These are phyloP conservation scores for Durio zibethinus DNA, from an alignment of 345 rosid species.

Conservation along the genomic window DNA sequence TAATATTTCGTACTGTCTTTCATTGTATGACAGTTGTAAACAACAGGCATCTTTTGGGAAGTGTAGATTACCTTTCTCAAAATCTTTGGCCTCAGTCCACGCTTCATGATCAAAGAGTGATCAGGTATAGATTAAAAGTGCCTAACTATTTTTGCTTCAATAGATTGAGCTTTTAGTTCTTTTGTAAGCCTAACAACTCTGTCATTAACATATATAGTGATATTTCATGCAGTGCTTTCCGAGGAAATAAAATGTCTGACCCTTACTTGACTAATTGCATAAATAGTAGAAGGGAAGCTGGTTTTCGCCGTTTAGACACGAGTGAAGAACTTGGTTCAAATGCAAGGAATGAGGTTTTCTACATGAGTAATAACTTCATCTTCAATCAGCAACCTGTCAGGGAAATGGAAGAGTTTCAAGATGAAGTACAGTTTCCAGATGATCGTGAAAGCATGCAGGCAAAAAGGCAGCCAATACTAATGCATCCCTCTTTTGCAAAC, in stretches of 20 bases:
- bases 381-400: conserved; percentile 5
- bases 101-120: conserved; percentile 21
- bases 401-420: conserved; percentile 3
- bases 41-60: conserved; percentile 19
- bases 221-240: conserved; percentile 4
- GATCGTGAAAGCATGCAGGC: background rate
- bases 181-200: background rate
- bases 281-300: background rate
- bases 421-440: background rate
- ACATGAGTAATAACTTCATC: background rate
- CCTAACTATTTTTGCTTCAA: background rate
- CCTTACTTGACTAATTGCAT: conserved; percentile 9
- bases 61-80: conserved; percentile 7
- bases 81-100: conserved; percentile 25
- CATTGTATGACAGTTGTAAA: conserved; percentile 26
- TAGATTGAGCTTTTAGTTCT: background rate
- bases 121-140: conserved; percentile 24
- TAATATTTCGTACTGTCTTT: background rate
- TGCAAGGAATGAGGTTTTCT: conserved; percentile 20
- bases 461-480: background rate
- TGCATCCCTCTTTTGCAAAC: background rate
- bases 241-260: conserved; percentile 15
- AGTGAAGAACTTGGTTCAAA: conserved; percentile 11
- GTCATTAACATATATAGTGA: background rate
- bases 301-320: conserved; percentile 1